Evolutionary conservation across 352 stramenopile genomes (phyloP).

Genomic region (Thraustochytrium sp.): DNA sequence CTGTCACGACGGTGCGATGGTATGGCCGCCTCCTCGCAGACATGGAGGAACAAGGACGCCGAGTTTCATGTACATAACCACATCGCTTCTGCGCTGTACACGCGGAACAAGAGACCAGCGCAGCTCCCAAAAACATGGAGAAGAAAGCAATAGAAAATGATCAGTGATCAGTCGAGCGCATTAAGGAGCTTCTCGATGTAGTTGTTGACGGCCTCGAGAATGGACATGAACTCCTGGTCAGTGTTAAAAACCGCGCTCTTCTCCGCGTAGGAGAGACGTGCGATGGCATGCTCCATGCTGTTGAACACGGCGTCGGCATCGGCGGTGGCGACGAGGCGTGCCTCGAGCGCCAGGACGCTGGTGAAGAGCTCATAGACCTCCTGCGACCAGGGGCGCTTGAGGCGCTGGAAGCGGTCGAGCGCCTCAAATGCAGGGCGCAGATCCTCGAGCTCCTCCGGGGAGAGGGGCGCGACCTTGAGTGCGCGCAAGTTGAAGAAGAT

Average conservation of each 20-base stretch:
- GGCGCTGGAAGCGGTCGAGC: background rate
- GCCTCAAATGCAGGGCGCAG: background rate
- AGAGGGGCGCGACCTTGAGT: conserved; percentile 8
- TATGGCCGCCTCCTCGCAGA: too few species aligned
- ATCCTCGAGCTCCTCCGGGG: conserved; percentile 22
- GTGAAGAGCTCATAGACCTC: conserved; percentile 15
- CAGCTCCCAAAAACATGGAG: too few species aligned
- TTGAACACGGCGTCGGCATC: conserved; percentile 24
- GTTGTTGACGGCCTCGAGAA: background rate
- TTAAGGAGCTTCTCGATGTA: background rate
- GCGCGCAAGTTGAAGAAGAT: conserved; percentile 38
- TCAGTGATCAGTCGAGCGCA: too few species aligned
- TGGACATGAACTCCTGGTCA: background rate
- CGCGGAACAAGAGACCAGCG: too few species aligned
- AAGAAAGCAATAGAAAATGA: too few species aligned
- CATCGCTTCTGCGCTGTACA: too few species aligned
- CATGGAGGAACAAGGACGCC: too few species aligned
- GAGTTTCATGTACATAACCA: too few species aligned
- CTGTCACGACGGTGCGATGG: too few species aligned
- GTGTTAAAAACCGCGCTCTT: conserved; percentile 7
- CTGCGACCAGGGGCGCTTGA: background rate
- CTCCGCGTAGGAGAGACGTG: background rate
- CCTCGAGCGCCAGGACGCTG: background rate
- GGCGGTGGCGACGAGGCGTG: background rate
- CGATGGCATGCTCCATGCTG: conserved; percentile 8